A percentile compares a stretch with the other conserved stretches of the same genome.
These are phyloP conservation scores for Candida fluviatilis DNA, from an alignment of 805 yeast genomes.

Conservation along the genomic window DNA sequence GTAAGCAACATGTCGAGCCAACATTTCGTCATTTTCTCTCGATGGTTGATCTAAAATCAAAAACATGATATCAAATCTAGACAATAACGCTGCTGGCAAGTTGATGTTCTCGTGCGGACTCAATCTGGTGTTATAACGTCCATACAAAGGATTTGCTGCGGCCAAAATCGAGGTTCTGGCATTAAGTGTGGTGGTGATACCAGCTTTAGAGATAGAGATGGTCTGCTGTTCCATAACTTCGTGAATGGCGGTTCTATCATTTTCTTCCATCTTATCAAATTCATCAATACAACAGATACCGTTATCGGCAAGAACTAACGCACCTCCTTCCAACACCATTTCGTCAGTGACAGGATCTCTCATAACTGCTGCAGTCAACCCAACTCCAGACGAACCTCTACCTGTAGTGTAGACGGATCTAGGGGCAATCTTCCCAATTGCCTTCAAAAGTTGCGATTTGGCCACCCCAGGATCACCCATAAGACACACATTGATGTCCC, in stretches of 20 bases:
- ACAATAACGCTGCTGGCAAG: conserved; percentile 91
- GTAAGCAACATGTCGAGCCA: conserved; percentile 91
- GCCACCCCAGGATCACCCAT: conserved; percentile 99
- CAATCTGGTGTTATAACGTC: conserved; percentile 84
- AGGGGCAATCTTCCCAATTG: conserved; percentile 89
- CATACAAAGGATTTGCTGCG: conserved; percentile 97
- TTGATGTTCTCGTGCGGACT: conserved; percentile 95
- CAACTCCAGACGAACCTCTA: conserved; percentile 98
- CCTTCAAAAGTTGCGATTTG: conserved; percentile 90
- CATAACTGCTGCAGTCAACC: conserved; percentile 98
- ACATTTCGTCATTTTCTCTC: conserved; percentile 72
- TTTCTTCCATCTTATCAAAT: conserved; percentile 97
- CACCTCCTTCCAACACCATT: conserved; percentile 98
- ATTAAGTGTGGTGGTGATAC: conserved; percentile 91
- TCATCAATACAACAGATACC: conserved; percentile 99
- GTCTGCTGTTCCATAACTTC: conserved; percentile 99
- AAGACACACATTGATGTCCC: conserved; percentile 90
- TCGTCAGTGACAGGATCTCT: conserved; percentile 99
- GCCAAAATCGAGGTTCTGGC: conserved; percentile 95
- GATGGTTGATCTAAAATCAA: conserved; percentile 81
- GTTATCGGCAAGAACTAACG: conserved; percentile 91
- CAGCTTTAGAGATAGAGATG: conserved; percentile 94
- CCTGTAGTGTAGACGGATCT: conserved; percentile 97
- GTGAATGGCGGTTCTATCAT: conserved; percentile 95
- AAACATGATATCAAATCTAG: conserved; percentile 90